Conservation (phyloP, 139 green algal species). For the Closterium sp. region DNA sequence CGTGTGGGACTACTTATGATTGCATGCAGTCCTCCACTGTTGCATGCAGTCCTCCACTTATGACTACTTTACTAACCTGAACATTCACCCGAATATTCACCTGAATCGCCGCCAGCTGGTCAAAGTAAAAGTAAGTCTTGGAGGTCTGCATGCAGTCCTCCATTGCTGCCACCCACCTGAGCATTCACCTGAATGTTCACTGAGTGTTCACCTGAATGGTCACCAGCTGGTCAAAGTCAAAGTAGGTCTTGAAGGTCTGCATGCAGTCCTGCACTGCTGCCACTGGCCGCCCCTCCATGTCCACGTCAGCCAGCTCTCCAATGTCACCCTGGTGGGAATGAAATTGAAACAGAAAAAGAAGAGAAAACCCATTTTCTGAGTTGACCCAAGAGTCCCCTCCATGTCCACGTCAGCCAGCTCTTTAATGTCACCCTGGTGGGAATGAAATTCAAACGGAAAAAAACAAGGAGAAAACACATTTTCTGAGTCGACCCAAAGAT, state of each 20-base stretch:
- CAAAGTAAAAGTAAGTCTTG: conserved; percentile 24
- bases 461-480: too few relatives aligned
- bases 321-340: too few relatives aligned
- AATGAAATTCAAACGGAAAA: too few relatives aligned
- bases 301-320: conserved; percentile 29
- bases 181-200: neutral
- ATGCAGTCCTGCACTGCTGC: conserved; percentile 30
- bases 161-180: neutral
- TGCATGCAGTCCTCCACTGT: too few relatives aligned
- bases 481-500: too few relatives aligned
- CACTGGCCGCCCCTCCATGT: conserved; percentile 15
- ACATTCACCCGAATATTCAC: neutral
- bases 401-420: conserved; percentile 36
- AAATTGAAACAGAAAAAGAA: too few relatives aligned
- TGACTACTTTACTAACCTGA: neutral
- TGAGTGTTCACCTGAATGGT: neutral
- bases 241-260: conserved; percentile 33
- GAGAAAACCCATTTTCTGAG: too few relatives aligned
- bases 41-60: too few relatives aligned
- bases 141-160: conserved; percentile 42
- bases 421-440: conserved; percentile 14
- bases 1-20: too few relatives aligned
- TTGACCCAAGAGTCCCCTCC: neutral
- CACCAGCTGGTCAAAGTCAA: conserved; percentile 27
- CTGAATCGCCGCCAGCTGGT: neutral